Evolutionary conservation across 1,284 basidiomycete species (phyloP).

Genomic region (Singerocomus inundabilis): DNA sequence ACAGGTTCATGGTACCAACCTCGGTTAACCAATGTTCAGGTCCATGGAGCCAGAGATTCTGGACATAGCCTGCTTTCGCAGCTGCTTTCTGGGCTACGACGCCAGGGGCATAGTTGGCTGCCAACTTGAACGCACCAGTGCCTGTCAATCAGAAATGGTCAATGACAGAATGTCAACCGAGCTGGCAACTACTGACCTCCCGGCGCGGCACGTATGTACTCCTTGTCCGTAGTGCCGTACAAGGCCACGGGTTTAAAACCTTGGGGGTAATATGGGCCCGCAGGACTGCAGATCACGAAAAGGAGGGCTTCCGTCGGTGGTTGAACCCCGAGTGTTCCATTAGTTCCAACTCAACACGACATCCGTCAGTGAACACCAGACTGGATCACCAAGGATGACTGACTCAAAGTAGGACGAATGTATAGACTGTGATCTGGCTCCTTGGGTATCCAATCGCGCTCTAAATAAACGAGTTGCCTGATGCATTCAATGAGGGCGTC

Average conservation of each 20-base stretch:
- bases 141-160: constrained; percentile 38
- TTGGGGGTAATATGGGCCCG: constrained; percentile 92
- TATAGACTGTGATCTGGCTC: constrained; percentile 91
- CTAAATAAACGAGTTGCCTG: constrained; percentile 84
- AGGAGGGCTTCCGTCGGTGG: constrained; percentile 89
- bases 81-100: constrained; percentile 86
- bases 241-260: constrained; percentile 97
- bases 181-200: constrained; percentile 62
- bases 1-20: constrained; percentile 97
- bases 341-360: constrained; percentile 74
- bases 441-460: constrained; percentile 92
- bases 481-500: constrained; percentile 81
- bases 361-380: constrained; percentile 2
- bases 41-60: constrained; percentile 95
- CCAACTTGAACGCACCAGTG: constrained; percentile 90
- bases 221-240: constrained; percentile 74
- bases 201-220: constrained; percentile 86
- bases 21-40: constrained; percentile 86
- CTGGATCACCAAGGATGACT: constrained; percentile 20
- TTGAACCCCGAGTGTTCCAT: constrained; percentile 83
- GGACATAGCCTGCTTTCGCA: constrained; percentile 83
- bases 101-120: constrained; percentile 90
- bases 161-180: constrained; percentile 2
- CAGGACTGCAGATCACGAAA: constrained; percentile 92
- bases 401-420: constrained; percentile 79